phyloP scores from a whole-genome alignment of 768 basidiomycete genomes.

The Tulasnella sp. region DNA sequence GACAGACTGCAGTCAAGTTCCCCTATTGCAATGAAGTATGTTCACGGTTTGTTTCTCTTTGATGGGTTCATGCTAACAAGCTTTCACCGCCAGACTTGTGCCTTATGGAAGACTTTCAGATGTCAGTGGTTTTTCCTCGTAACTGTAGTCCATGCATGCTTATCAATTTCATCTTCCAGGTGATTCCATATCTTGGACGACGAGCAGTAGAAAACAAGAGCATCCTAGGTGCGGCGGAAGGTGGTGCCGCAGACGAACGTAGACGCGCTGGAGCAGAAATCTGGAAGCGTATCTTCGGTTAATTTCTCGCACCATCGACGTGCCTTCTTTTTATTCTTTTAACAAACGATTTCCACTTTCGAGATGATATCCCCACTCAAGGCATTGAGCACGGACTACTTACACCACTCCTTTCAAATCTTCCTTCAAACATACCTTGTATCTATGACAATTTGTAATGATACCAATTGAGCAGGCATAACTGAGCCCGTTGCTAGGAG shows the following conservation, averaged over 20 bases:
- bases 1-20: slow-evolving; percentile 35
- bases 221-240: slow-evolving; percentile 44
- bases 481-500: too few species aligned
- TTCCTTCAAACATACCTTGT: too few species aligned
- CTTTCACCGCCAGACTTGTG: not conserved
- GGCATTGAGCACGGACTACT: too few species aligned
- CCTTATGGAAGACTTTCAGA: not conserved
- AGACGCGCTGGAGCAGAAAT: slow-evolving; percentile 43
- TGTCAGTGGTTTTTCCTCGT: not conserved
- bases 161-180: slow-evolving; percentile 57
- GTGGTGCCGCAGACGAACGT: slow-evolving; percentile 52
- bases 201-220: slow-evolving; percentile 91
- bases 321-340: too few species aligned
- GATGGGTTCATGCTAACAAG: not conserved
- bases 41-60: slow-evolving; percentile 8
- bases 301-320: not conserved
- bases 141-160: slow-evolving; percentile 45
- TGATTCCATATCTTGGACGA: slow-evolving; percentile 81
- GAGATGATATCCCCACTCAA: too few species aligned
- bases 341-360: too few species aligned
- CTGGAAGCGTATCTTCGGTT: slow-evolving; percentile 30
- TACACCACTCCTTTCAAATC: too few species aligned
- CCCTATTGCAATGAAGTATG: slow-evolving; percentile 71
- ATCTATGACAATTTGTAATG: too few species aligned
- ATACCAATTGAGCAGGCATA: too few species aligned